These are phyloP conservation scores for Lecanosticta acicola DNA, from an alignment of 2,329 filamentous ascomycete genomes.

Conservation along the genomic window DNA sequence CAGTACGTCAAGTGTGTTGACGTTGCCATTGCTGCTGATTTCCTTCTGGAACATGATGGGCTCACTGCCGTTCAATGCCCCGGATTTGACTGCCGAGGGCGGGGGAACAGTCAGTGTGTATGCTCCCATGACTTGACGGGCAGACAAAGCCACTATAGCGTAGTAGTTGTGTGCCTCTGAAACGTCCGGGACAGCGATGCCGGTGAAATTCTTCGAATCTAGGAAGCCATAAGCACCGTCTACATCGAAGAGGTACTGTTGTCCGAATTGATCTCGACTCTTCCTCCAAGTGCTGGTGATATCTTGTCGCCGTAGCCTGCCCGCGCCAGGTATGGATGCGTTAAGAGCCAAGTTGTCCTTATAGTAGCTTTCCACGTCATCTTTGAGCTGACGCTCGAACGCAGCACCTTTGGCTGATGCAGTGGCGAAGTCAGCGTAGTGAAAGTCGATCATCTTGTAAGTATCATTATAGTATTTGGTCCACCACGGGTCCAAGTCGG, in stretches of 20 bases:
- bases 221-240: slow-evolving; percentile 5
- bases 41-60: slow-evolving; percentile 49
- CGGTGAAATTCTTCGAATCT: slow-evolving; percentile 1
- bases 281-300: not conserved
- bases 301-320: too few species aligned
- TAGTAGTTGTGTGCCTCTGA: slow-evolving; percentile 11
- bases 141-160: slow-evolving; percentile 10
- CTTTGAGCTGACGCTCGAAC: slow-evolving; percentile 6
- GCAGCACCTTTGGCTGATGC: slow-evolving; percentile 2
- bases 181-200: slow-evolving; percentile 6
- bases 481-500: slow-evolving; percentile 8
- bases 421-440: slow-evolving; percentile 6
- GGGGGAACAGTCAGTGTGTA: slow-evolving; percentile 6
- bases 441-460: slow-evolving; percentile 3
- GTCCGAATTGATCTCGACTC: slow-evolving; percentile 9
- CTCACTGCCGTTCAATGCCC: not conserved
- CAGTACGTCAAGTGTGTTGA: slow-evolving; percentile 30
- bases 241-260: slow-evolving; percentile 3
- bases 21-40: slow-evolving; percentile 41
- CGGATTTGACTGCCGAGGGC: not conserved
- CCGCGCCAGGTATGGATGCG: not conserved
- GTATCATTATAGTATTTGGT: slow-evolving; percentile 3
- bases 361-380: slow-evolving; percentile 7
- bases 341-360: not conserved
- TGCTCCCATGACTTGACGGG: slow-evolving; percentile 11